phyloP scores from a whole-genome alignment of 495 filamentous ascomycete genomes.

The Annulohypoxylon maeteangense region DNA sequence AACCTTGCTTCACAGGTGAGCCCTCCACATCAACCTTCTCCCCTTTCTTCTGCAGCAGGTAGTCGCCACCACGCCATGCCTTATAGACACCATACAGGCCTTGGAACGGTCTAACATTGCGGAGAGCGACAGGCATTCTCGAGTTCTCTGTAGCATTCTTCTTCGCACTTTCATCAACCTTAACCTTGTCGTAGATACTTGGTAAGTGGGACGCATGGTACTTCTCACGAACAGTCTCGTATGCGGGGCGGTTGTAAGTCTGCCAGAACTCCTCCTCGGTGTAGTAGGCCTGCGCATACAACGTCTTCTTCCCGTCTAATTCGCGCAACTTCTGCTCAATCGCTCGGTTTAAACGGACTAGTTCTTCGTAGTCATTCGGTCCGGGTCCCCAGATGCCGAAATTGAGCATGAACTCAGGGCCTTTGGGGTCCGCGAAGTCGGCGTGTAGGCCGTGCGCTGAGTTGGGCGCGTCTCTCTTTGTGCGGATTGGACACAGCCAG shows the following conservation, averaged over 20 bases:
- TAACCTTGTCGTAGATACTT: slow-evolving; percentile 65
- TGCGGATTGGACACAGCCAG: slow-evolving; percentile 66
- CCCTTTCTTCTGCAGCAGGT: slow-evolving; percentile 36
- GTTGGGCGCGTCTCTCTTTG: slow-evolving; percentile 49
- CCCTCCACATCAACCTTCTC: background rate
- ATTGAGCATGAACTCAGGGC: slow-evolving; percentile 52
- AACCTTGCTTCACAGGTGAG: background rate
- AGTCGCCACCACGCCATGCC: slow-evolving; percentile 47
- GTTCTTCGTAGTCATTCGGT: slow-evolving; percentile 42
- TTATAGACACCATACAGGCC: slow-evolving; percentile 48
- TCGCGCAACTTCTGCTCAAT: slow-evolving; percentile 68
- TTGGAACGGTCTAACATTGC: slow-evolving; percentile 41
- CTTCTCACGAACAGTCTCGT: slow-evolving; percentile 59
- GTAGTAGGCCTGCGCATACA: slow-evolving; percentile 67
- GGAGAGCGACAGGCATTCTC: slow-evolving; percentile 39
- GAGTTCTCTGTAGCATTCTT: slow-evolving; percentile 32
- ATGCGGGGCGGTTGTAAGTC: slow-evolving; percentile 58
- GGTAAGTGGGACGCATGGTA: slow-evolving; percentile 60
- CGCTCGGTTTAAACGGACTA: slow-evolving; percentile 62
- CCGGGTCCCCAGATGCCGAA: slow-evolving; percentile 61
- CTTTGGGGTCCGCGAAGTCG: slow-evolving; percentile 46
- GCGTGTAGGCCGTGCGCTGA: slow-evolving; percentile 51
- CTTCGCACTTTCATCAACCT: slow-evolving; percentile 52
- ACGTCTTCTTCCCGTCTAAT: slow-evolving; percentile 66
- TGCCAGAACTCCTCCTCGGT: slow-evolving; percentile 65